Base-by-base conservation (phyloP, 2,329 filamentous ascomycete species). In the Claviceps pazoutovae region DNA sequence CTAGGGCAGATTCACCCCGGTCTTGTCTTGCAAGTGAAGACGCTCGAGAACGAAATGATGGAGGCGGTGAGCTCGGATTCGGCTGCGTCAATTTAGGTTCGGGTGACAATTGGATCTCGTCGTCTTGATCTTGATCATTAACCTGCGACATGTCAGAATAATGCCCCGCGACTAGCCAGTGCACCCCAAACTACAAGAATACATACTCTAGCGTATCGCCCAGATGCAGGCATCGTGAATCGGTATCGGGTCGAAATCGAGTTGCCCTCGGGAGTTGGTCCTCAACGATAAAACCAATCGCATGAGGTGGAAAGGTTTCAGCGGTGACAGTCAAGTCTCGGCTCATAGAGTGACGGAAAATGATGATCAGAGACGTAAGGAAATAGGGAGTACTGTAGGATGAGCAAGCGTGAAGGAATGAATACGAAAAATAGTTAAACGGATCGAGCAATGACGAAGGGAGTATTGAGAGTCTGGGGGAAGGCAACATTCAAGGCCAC, bases 31-130 rank as follows among this genome's bases (percentile, higher is more conserved):
- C 68, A 48, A 60, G 66, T 73, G 74, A 70, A 70, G 88, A 88
- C 36, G 84, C 76, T 64, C 86, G 81, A 46, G 90, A 96, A 66
- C 83, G 88, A 68, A 96, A 97, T 1, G 91, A 96, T 2, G 91
- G 91, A 39, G 82, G 82, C 48, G 82, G 80, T 30, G 81, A 84
- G 65, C 71, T 75, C 41, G 79, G 78, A 56, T 74, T 65, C 43
- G 67, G 64, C 34, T 67, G 65, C 62, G 64, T 60, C 7, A 48
- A 17, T 41, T 43, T 51, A 26, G 60, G 59, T 60, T 61, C 60
- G 60, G 51, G 60, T 56, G 60, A 66, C 56, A 64, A 66, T 62
- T 55, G 63, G 59, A 49, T 44, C 37, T 59, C 56, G 54, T 60
- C 55, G 54, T 79, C 74, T 58, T 82, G 76, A 62, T 71, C 74